Base-by-base conservation (phyloP, 2,329 filamentous ascomycete species). In the Blastomyces parvus region DNA sequence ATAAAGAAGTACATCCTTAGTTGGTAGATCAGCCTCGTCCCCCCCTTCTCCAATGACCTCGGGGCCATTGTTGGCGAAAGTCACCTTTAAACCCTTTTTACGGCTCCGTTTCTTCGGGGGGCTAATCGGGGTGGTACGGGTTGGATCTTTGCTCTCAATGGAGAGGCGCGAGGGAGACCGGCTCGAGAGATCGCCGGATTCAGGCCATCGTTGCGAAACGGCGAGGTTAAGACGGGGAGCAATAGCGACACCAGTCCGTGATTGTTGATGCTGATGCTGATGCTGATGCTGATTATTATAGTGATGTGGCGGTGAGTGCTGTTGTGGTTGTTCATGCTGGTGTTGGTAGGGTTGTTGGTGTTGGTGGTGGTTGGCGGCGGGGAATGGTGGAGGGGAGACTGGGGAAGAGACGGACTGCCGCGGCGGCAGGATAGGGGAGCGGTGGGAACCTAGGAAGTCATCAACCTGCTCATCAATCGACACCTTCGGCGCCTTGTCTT, bases 41-140 rank as follows among this genome's bases (percentile, higher is more conserved):
- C 93, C 93, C 64, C 93, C 93, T 74, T 93, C 88, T 57, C 93
- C 93, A 71, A 97, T 97, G 66, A 96, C 77, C 57, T 91, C 88
- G 7, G 92, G 91, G 62, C 83, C 81, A 11, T 82, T 83, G 68
- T 89, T 85, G 61, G 83, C 83, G 70, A 97, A 97, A 63, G 82
- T 84, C 44, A 97, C 92, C 4, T 79, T 79, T 65, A 94, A 79
- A 11, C 88, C 88, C 74, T 90, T 44, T 14, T 19, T 89, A 71
- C 83, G 84, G 62, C 77, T 79, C 63, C 74, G 74, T 63, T 71
- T 71, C 27, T 74, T 73, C 14, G 70, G 67, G 2, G 72, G 69
- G 22, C 60, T 71, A 56, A 52, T 72, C 67, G 66, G 65, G 63
- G 65, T 67, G 52, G 66, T 65, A 48, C 25, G 11, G 13, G 40